Evolutionary conservation across 129 eudicot genomes (phyloP).

Genomic region (Artemisia annua): DNA sequence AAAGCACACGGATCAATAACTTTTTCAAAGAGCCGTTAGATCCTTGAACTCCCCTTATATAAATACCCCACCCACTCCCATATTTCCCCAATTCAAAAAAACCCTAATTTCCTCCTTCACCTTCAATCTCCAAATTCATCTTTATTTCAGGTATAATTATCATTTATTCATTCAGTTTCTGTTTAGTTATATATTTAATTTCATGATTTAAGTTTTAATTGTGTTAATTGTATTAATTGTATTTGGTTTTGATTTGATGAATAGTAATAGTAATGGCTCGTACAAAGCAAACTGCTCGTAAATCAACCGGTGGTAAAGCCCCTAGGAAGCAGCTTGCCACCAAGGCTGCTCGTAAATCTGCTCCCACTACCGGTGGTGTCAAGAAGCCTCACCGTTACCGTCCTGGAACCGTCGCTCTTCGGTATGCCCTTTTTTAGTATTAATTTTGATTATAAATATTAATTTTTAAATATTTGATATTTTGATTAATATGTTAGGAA

Average conservation of each 20-base stretch:
- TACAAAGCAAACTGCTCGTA: slow-evolving; percentile 84
- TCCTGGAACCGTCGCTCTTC: slow-evolving; percentile 30
- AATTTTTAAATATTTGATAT: too few species aligned
- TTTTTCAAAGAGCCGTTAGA: slow-evolving; percentile 27
- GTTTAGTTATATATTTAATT: not conserved
- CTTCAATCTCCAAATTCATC: not conserved
- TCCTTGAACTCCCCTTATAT: slow-evolving; percentile 15
- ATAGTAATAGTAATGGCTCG: slow-evolving; percentile 67
- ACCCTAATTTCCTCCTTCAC: slow-evolving; percentile 4
- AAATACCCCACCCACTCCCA: not conserved
- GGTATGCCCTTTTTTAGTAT: too few species aligned
- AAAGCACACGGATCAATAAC: slow-evolving; percentile 10
- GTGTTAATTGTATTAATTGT: not conserved
- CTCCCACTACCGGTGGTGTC: slow-evolving; percentile 22
- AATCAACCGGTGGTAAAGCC: slow-evolving; percentile 83
- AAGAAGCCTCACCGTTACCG: slow-evolving; percentile 32
- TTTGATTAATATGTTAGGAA: too few species aligned
- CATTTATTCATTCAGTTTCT: not conserved
- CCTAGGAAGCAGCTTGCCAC: slow-evolving; percentile 82
- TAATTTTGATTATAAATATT: too few species aligned
- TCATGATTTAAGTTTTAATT: not conserved
- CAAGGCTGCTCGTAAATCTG: slow-evolving; percentile 28
- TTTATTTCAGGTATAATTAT: not conserved
- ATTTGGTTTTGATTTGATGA: too few species aligned
- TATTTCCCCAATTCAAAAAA: slow-evolving; percentile 18